Evolutionary conservation across 1,284 basidiomycete species (phyloP).

Genomic region (Apiotrichum sp.): DNA sequence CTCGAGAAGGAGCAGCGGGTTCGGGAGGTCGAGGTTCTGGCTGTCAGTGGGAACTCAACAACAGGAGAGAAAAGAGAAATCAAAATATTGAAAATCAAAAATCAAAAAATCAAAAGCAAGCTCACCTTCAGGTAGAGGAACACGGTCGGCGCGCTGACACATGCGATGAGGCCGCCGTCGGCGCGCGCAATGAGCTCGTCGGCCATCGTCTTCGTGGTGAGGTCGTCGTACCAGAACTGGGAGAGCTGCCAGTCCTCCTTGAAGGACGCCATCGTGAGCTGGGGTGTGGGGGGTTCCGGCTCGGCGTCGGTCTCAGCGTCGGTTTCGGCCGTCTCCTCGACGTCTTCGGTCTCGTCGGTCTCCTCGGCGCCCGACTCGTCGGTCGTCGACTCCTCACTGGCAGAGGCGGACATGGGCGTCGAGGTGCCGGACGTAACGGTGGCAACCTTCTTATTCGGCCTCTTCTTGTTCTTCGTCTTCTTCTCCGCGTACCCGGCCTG

Average conservation of each 20-base stretch:
- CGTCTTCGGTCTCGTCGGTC: not conserved
- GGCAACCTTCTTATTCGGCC: no score
- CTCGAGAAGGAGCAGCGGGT: constrained; percentile 13
- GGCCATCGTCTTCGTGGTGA: constrained; percentile 1
- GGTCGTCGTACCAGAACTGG: constrained; percentile 17
- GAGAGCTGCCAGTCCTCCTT: constrained; percentile 14
- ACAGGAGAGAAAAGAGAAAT: no score
- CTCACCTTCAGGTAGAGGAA: constrained; percentile 11
- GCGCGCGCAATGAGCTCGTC: constrained; percentile 4
- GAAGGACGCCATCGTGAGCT: constrained; percentile 6
- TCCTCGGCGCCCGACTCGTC: not conserved
- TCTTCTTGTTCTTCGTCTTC: not conserved
- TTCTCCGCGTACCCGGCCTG: not conserved
- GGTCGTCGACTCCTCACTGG: not conserved
- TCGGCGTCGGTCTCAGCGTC: not conserved
- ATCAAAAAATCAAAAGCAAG: no score
- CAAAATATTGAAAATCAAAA: no score
- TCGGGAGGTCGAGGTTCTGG: constrained; percentile 10
- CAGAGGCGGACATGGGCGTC: not conserved
- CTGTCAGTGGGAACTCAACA: not conserved
- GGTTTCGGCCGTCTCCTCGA: not conserved
- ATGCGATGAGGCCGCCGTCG: constrained; percentile 5
- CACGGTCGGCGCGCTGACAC: constrained; percentile 4
- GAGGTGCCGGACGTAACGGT: not conserved
- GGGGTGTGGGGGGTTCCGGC: not conserved